Base-by-base conservation (phyloP, 768 basidiomycete species). In the Trametes gibbosa region DNA sequence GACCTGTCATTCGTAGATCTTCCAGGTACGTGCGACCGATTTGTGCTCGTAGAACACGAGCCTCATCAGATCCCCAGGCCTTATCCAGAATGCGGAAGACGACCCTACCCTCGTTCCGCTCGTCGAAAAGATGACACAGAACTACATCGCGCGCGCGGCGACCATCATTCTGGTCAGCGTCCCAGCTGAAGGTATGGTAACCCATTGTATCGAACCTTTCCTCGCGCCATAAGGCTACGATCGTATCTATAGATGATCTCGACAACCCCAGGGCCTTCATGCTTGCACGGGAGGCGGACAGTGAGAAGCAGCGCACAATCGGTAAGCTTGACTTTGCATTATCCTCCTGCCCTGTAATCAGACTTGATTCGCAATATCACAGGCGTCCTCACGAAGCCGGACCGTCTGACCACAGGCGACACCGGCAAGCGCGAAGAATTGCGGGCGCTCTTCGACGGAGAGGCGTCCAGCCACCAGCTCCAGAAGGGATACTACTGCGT, bases 311-410 rank as follows among this genome's bases (percentile, higher is more conserved):
- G 35, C 77, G 88, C 0, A 90, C 85, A 0, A 87, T 89, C 56
- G 88, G 88, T 82, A 46, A 12, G 46, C 10, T 5, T 32, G 10
- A 4, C 29, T 10, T 32, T n/a, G n/a, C n/a, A n/a, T n/a, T n/a
- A n/a, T n/a, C n/a, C n/a, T n/a, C n/a, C n/a, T n/a, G n/a, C n/a
- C n/a, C n/a, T 32, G 29, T 32, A 32, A 32, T 10, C 29, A 32
- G n/a, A n/a, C n/a, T n/a, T n/a, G 7, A n/a, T 21, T 5, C 10
- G 19, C 6, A 7, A 2, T 12, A 12, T 43, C 19, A 1, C 61
- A 89, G 87, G 84, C 5, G 80, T 90, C 1, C 75, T 89, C 10
- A 90, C 89, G 0, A 90, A 90, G 63, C 84, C 86, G 0, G 89
- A 91, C 62, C 75, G 69, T 4, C 69, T 90, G 1, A 67, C 72